phyloP scores from a whole-genome alignment of 176 grass and related monocot genomes.

The Ensete ventricosum region DNA sequence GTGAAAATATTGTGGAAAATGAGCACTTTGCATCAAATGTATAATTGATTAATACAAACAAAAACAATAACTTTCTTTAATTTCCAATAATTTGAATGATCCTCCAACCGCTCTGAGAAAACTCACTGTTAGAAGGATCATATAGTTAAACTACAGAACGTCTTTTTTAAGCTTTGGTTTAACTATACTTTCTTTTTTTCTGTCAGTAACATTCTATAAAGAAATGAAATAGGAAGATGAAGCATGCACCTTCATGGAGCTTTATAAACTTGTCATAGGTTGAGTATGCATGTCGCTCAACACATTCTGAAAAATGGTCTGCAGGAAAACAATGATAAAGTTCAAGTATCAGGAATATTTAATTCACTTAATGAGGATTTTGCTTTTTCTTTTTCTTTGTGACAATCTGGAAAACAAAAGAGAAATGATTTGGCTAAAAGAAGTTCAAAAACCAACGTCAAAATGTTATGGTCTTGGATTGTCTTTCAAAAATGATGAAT shows the following conservation, averaged over 20 bases:
- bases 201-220: neutral
- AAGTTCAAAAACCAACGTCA: too few species aligned
- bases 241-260: constrained; percentile 43
- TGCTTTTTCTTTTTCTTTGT: neutral
- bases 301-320: constrained; percentile 98
- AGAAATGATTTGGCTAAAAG: neutral
- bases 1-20: too few species aligned
- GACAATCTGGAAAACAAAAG: neutral
- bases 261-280: constrained; percentile 97
- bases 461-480: too few species aligned
- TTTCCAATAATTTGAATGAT: too few species aligned
- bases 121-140: neutral
- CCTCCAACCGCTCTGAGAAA: neutral
- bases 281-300: constrained; percentile 89
- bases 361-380: neutral
- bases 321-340: constrained; percentile 20
- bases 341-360: neutral
- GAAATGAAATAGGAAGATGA: neutral
- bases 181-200: neutral
- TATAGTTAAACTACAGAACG: neutral
- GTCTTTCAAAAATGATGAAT: too few species aligned
- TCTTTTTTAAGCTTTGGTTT: neutral
- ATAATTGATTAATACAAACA: too few species aligned
- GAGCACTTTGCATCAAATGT: too few species aligned
- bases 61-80: too few species aligned